Base-by-base conservation (phyloP, 1,284 basidiomycete species). In the Irpex sp. region DNA sequence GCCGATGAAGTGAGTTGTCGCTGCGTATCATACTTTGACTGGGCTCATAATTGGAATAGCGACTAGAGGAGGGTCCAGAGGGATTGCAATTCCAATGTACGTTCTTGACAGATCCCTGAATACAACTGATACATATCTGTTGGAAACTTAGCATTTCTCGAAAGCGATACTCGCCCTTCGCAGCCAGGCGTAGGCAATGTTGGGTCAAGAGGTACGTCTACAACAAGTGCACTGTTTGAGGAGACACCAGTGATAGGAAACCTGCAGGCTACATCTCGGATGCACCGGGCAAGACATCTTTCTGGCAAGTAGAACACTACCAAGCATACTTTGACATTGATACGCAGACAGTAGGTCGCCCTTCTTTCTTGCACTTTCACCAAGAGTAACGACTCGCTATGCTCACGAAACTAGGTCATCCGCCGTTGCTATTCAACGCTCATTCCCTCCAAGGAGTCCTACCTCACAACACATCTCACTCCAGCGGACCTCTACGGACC, bases 401-500 rank as follows among this genome's bases (percentile, higher is more conserved):
- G 51, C 55, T 19, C 37, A 35, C n/a, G n/a, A 26, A 35, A 21
- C 35, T 66, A 88, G 86, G 88, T 92, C 17, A 74, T 92, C 43
- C 79, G 80, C 66, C 83, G 91, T 61, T 93, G 91, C 70, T 87
- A 88, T 70, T 83, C 83, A 26, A 92, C 92, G 0, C 77, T 93
- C 61, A 81, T 90, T 19, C 92, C 91, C 5, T 79, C 79, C 56
- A 82, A 81, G 17, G 74, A 80, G 4, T 76, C 66, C 54, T 92
- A 86, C 74, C 80, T 85, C 58, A 80, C 86, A 11, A 80, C 78
- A 21, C 82, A 88, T 66, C 83, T 91, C 58, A 84, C 85, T 53
- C 87, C 91, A 19, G 78, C 81, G 9, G 91, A 93, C 69, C 83
- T 93, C 51, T 93, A 93, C 67, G 95, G 95, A 1, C 94, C 95